A percentile compares a stretch with the other conserved stretches of the same genome.
Evolutionary conservation across 129 eudicot species (phyloP).

Genomic region (Lonicera japonica): DNA sequence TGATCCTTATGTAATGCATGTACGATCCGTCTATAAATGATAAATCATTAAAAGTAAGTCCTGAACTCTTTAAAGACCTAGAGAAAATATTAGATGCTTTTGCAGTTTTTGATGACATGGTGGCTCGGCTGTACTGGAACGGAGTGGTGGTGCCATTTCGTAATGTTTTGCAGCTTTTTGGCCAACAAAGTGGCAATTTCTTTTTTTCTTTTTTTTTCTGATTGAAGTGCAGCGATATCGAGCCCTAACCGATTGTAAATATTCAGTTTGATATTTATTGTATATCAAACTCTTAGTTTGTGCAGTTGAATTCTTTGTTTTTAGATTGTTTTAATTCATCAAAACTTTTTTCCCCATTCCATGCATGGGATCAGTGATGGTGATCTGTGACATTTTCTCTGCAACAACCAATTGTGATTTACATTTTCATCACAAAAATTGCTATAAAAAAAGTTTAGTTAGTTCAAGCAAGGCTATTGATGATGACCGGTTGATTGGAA

Average conservation of each 20-base stretch:
- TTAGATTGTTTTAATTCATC: too few species aligned
- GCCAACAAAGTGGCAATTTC: constrained; percentile 3
- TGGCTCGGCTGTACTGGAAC: neutral
- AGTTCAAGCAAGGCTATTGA: too few species aligned
- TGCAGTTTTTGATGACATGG: neutral
- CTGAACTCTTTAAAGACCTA: neutral
- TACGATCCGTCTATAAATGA: neutral
- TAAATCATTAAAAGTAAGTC: neutral
- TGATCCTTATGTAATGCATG: neutral
- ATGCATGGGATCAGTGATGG: too few species aligned
- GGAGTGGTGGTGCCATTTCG: neutral
- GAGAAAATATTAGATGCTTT: neutral
- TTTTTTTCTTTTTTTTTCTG: constrained; percentile 1
- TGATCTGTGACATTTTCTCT: too few species aligned
- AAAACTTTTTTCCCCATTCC: too few species aligned
- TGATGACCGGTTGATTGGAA: too few species aligned
- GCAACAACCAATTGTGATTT: too few species aligned
- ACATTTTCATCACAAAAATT: too few species aligned
- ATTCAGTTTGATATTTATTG: neutral
- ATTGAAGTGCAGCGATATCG: neutral
- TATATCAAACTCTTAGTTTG: neutral
- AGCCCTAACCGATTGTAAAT: constrained; percentile 6
- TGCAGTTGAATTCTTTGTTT: neutral
- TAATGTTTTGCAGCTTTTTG: neutral
- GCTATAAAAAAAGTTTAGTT: too few species aligned